Conservation (phyloP, 208 protist genomes). For the Leishmania amazonensis region DNA sequence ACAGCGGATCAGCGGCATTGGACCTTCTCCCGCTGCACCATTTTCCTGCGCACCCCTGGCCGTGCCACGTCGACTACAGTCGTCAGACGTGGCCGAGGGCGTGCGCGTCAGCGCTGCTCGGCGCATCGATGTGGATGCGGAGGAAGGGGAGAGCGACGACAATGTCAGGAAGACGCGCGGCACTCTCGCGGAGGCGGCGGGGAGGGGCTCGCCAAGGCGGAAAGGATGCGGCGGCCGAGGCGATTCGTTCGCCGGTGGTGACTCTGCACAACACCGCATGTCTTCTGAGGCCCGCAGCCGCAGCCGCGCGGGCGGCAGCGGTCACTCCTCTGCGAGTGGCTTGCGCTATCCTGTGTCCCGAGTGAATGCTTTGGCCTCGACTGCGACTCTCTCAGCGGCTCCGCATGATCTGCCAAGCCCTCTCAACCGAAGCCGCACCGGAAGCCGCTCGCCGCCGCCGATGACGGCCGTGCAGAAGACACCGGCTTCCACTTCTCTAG, state of each 20-base stretch:
- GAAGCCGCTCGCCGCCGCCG: background rate
- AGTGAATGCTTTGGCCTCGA: background rate
- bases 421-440: background rate
- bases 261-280: background rate
- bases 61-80: background rate
- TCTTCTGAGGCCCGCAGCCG: constrained; percentile 1
- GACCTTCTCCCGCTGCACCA: background rate
- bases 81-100: background rate
- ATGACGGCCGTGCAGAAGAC: background rate
- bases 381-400: background rate
- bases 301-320: constrained; percentile 5
- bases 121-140: constrained; percentile 7
- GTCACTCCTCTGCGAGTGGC: background rate
- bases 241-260: background rate
- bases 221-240: background rate
- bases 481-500: background rate
- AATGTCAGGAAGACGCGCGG: background rate
- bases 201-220: background rate
- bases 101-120: constrained; percentile 1
- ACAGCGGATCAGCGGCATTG: background rate
- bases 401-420: no score
- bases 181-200: background rate
- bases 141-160: background rate
- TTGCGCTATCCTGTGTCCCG: constrained; percentile 6
- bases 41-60: background rate